Evolutionary conservation across 2,329 filamentous ascomycete genomes (phyloP).

Genomic region (Ascochyta koolunga): DNA sequence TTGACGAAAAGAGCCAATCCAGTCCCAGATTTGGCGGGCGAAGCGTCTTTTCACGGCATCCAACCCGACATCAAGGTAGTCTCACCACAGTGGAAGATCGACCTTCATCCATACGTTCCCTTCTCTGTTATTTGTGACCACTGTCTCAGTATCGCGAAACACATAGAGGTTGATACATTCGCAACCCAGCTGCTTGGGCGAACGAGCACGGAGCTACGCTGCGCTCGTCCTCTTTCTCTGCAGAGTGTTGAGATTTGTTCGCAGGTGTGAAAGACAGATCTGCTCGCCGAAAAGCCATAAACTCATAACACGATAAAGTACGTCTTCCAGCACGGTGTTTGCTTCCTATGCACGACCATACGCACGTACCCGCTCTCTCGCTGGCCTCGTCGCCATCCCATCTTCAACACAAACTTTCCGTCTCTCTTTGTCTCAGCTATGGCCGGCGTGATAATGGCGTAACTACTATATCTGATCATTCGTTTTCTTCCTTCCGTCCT

Average conservation of each 20-base stretch:
- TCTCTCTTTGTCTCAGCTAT: conserved; percentile 31
- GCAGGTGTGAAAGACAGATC: not conserved
- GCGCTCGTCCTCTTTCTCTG: not conserved
- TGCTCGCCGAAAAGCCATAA: not conserved
- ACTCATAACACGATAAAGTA: not conserved
- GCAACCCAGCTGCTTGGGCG: not conserved
- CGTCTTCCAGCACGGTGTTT: not conserved
- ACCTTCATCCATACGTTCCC: not conserved
- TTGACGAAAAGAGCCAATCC: too few species aligned
- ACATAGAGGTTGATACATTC: too few species aligned
- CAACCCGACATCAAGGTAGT: not conserved
- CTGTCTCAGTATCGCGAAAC: not conserved
- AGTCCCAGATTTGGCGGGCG: not conserved
- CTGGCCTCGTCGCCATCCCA: conserved; percentile 11
- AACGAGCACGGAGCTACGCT: not conserved
- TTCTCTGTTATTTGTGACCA: not conserved
- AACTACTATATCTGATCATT: conserved; percentile 31
- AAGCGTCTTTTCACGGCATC: not conserved
- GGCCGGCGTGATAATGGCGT: conserved; percentile 17
- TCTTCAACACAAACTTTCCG: conserved; percentile 14
- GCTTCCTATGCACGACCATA: not conserved
- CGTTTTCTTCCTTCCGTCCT: conserved; percentile 12
- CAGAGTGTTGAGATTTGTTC: not conserved
- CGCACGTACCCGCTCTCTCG: conserved; percentile 15
- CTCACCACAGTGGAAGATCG: not conserved